Conservation (phyloP, 2,329 filamentous ascomycete genomes). For the Ceratocystiopsis sp. region DNA sequence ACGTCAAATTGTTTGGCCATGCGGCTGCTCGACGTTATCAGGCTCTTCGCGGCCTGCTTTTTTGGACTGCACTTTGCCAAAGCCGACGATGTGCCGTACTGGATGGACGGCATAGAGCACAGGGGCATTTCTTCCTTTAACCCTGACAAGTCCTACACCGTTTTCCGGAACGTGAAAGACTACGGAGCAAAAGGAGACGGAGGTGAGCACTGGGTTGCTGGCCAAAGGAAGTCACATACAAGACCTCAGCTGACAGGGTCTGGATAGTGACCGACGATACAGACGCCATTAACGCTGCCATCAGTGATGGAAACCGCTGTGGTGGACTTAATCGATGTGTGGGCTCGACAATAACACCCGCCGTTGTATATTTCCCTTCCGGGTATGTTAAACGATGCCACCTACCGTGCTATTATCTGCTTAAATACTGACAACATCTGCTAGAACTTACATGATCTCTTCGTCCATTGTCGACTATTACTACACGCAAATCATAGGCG, state of each 20-base stretch:
- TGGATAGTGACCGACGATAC: slow-evolving; percentile 51
- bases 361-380: slow-evolving; percentile 11
- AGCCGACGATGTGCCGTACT: slow-evolving; percentile 13
- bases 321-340: slow-evolving; percentile 13
- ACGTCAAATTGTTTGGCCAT: too few relatives aligned
- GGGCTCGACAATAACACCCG: slow-evolving; percentile 10
- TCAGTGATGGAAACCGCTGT: slow-evolving; percentile 25
- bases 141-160: slow-evolving; percentile 14
- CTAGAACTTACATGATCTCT: slow-evolving; percentile 11
- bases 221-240: background rate
- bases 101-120: slow-evolving; percentile 28
- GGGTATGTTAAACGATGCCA: slow-evolving; percentile 3
- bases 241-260: too few relatives aligned
- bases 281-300: slow-evolving; percentile 47
- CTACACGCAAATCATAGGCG: slow-evolving; percentile 12
- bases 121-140: slow-evolving; percentile 31
- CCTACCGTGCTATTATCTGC: too few relatives aligned
- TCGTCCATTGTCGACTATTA: slow-evolving; percentile 11
- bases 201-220: slow-evolving; percentile 7
- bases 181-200: slow-evolving; percentile 57
- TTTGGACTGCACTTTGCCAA: slow-evolving; percentile 3
- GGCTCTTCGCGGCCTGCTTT: slow-evolving; percentile 2
- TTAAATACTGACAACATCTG: background rate
- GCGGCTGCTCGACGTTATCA: too few relatives aligned
- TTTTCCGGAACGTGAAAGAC: slow-evolving; percentile 12